Evolutionary conservation across 345 rosid genomes (phyloP).

Genomic region (Trapa bicornis): DNA sequence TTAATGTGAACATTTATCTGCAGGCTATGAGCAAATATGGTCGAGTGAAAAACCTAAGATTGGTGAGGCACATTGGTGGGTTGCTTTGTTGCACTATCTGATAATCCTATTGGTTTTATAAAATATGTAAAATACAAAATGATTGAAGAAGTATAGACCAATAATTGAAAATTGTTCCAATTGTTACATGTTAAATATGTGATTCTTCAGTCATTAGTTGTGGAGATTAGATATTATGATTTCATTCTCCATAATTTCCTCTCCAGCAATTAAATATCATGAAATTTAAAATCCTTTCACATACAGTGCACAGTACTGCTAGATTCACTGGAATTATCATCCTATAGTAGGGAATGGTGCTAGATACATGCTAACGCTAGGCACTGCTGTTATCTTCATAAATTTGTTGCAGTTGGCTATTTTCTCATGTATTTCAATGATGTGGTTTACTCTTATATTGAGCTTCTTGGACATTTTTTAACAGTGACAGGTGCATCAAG

Average conservation of each 20-base stretch:
- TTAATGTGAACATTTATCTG: not conserved
- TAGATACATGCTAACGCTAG: not conserved
- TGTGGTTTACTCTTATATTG: not conserved
- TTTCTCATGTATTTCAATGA: not conserved
- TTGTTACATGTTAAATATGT: not conserved
- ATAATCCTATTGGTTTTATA: not conserved
- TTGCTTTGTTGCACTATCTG: not conserved
- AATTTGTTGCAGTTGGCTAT: not conserved
- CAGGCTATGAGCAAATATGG: conserved; percentile 89
- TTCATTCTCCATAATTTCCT: not conserved
- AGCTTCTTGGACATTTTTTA: conserved; percentile 4
- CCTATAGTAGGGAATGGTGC: not conserved
- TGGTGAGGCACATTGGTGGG: conserved; percentile 85
- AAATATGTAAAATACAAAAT: not conserved
- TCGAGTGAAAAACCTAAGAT: conserved; percentile 60
- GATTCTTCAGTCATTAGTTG: not conserved
- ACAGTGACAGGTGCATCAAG: conserved; percentile 88
- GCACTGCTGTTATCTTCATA: not conserved
- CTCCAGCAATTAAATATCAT: not conserved
- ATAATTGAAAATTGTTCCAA: not conserved
- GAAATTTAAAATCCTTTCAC: not conserved
- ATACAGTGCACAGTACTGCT: not conserved
- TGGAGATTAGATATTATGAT: not conserved
- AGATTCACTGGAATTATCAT: not conserved
- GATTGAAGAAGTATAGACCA: not conserved